Evolutionary conservation across 2,329 filamentous ascomycete species (phyloP).

Genomic region (Colletotrichum filicis): DNA sequence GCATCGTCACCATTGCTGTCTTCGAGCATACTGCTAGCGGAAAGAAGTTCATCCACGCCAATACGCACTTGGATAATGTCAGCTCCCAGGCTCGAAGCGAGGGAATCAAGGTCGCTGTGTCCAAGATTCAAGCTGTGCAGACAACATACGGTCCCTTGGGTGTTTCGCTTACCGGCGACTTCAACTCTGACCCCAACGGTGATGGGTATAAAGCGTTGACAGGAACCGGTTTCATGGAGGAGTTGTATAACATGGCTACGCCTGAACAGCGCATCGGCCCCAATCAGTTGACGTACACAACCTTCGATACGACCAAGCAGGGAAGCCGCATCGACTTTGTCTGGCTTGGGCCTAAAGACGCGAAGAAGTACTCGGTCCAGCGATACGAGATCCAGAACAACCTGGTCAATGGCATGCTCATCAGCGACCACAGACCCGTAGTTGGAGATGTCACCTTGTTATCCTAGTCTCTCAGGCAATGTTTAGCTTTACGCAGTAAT

Average conservation of each 20-base stretch:
- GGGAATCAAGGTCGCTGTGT: constrained; percentile 55
- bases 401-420: constrained; percentile 52
- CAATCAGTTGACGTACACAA: constrained; percentile 69
- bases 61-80: constrained; percentile 65
- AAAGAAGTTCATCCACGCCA: constrained; percentile 54
- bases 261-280: constrained; percentile 38
- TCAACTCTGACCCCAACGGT: constrained; percentile 58
- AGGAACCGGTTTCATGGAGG: constrained; percentile 43
- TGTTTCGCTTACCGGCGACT: constrained; percentile 60
- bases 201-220: constrained; percentile 42
- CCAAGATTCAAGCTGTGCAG: constrained; percentile 43
- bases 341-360: constrained; percentile 54
- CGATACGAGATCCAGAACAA: constrained; percentile 71
- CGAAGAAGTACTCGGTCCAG: constrained; percentile 52
- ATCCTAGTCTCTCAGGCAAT: background rate
- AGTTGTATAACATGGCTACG: constrained; percentile 48
- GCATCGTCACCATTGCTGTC: constrained; percentile 60
- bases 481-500: background rate
- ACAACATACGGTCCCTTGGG: constrained; percentile 40
- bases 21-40: constrained; percentile 55
- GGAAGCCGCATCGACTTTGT: constrained; percentile 72
- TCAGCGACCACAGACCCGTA: constrained; percentile 76
- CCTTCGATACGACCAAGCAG: constrained; percentile 61
- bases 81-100: constrained; percentile 54
- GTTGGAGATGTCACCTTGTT: constrained; percentile 63